Percentiles rank a stretch among this genome's conserved stretches.
These are phyloP conservation scores for Boletus rubescentipes DNA, from an alignment of 768 basidiomycete genomes.

Conservation along the genomic window DNA sequence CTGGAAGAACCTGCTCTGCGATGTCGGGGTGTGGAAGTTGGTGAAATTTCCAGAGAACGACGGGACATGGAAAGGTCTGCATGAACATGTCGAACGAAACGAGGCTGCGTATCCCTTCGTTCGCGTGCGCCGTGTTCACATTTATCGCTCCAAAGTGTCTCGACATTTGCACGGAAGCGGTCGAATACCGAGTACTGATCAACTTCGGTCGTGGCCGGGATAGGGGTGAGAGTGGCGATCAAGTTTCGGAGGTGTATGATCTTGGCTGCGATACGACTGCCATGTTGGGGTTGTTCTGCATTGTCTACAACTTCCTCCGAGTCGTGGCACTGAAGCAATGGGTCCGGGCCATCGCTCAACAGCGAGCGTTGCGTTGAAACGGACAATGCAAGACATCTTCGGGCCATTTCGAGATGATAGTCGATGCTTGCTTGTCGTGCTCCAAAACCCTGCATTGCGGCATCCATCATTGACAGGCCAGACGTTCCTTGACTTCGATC, in stretches of 20 bases:
- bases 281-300: constrained; percentile 11
- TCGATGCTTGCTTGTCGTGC: constrained; percentile 20
- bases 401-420: constrained; percentile 17
- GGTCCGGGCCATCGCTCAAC: constrained; percentile 2
- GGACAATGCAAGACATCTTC: constrained; percentile 16
- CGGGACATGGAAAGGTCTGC: constrained; percentile 1
- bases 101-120: constrained; percentile 2
- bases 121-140: constrained; percentile 1
- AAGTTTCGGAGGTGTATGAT: constrained; percentile 21
- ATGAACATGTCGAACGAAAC: constrained; percentile 2
- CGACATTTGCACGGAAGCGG: constrained; percentile 21
- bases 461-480: background rate
- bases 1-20: constrained; percentile 21
- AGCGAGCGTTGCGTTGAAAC: background rate
- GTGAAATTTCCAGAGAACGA: constrained; percentile 8
- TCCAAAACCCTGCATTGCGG: constrained; percentile 10
- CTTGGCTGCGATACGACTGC: constrained; percentile 21
- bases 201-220: constrained; percentile 22
- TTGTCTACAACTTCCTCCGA: background rate
- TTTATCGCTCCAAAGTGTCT: constrained; percentile 21
- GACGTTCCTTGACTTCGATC: background rate
- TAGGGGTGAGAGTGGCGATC: constrained; percentile 19
- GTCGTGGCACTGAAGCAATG: background rate
- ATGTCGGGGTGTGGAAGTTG: constrained; percentile 8
- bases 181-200: constrained; percentile 15